Conservation (phyloP, 2,329 filamentous ascomycete genomes). For the Mycosphaerella sp. region DNA sequence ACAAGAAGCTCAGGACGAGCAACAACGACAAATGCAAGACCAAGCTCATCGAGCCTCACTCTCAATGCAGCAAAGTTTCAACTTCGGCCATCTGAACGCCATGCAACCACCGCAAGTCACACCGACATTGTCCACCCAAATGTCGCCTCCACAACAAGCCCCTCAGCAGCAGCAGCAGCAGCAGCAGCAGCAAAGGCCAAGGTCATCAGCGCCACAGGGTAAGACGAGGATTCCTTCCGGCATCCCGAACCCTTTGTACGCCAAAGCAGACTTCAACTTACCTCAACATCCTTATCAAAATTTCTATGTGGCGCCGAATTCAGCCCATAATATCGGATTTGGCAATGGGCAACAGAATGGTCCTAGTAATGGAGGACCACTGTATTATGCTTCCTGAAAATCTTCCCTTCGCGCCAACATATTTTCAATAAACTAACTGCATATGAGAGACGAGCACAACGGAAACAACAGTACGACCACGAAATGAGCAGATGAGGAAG, state of each 20-base stretch:
- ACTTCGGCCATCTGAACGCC: slow-evolving; percentile 16
- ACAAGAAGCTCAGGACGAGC: slow-evolving; percentile 24
- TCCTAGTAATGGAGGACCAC: neutral
- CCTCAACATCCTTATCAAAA: slow-evolving; percentile 77
- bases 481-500: neutral
- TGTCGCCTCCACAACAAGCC: slow-evolving; percentile 26
- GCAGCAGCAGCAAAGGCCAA: slow-evolving; percentile 10
- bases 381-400: slow-evolving; percentile 6
- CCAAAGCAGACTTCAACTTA: slow-evolving; percentile 66
- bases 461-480: neutral
- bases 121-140: slow-evolving; percentile 16
- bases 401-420: neutral
- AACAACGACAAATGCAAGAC: slow-evolving; percentile 29
- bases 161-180: slow-evolving; percentile 28
- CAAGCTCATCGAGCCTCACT: slow-evolving; percentile 26
- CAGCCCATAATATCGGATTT: slow-evolving; percentile 5
- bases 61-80: slow-evolving; percentile 24
- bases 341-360: slow-evolving; percentile 7
- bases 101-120: slow-evolving; percentile 22
- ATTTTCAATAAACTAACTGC: neutral
- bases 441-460: neutral
- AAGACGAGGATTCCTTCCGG: slow-evolving; percentile 40
- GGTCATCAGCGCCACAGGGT: slow-evolving; percentile 14
- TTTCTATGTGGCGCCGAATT: slow-evolving; percentile 64
- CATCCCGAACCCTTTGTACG: slow-evolving; percentile 64